Conservation (phyloP, 129 eudicot genomes). For the Glebionis coronaria region DNA sequence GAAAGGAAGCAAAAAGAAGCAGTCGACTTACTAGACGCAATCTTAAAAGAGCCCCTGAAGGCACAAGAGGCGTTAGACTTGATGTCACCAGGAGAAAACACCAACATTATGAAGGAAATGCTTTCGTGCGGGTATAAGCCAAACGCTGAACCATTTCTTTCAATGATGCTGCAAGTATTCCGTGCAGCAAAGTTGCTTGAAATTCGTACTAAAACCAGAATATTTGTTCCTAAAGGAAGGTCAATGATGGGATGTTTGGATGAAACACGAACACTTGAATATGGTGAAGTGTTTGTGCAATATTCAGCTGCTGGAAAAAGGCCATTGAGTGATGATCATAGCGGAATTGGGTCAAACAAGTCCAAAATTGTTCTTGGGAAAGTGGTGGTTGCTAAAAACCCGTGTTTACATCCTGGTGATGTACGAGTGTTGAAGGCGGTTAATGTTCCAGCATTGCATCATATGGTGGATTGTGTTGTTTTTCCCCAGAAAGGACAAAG, state of each 20-base stretch:
- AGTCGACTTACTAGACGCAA: slow-evolving; percentile 52
- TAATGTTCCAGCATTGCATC: slow-evolving; percentile 54
- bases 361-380: slow-evolving; percentile 35
- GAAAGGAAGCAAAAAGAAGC: slow-evolving; percentile 75
- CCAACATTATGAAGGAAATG: slow-evolving; percentile 71
- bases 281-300: slow-evolving; percentile 84
- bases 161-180: slow-evolving; percentile 85
- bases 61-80: slow-evolving; percentile 72
- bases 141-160: slow-evolving; percentile 71
- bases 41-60: slow-evolving; percentile 50
- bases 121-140: slow-evolving; percentile 82
- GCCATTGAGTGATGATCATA: slow-evolving; percentile 30
- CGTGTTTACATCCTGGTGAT: slow-evolving; percentile 91
- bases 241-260: slow-evolving; percentile 91
- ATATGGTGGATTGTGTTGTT: slow-evolving; percentile 86
- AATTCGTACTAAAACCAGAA: slow-evolving; percentile 57
- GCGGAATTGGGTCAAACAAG: not conserved
- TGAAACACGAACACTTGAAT: slow-evolving; percentile 67
- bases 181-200: slow-evolving; percentile 73
- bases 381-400: slow-evolving; percentile 78
- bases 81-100: slow-evolving; percentile 86
- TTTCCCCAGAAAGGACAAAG: slow-evolving; percentile 72
- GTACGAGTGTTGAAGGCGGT: slow-evolving; percentile 63
- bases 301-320: slow-evolving; percentile 47
- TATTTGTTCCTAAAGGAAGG: slow-evolving; percentile 60